Evolutionary conservation across 441 rosid genomes (phyloP).

Genomic region (Gossypium laxum): DNA sequence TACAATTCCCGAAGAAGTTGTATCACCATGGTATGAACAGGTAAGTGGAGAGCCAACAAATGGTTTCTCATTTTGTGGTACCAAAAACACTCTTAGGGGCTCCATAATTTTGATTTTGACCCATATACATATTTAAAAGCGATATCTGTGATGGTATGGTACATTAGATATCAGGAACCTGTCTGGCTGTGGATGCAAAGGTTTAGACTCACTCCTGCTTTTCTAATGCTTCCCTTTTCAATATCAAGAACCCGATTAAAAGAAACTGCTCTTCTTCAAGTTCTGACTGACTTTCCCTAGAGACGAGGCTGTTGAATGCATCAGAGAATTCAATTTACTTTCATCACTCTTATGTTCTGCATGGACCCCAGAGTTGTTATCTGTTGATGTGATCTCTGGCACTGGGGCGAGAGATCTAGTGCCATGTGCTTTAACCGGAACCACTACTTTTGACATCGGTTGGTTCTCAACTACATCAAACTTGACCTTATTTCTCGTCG

Average conservation of each 20-base stretch:
- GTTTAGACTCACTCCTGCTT: conserved; percentile 38
- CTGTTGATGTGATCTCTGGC: conserved; percentile 37
- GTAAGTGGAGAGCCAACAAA: conserved; percentile 29
- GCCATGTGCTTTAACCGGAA: conserved; percentile 61
- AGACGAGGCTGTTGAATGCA: conserved; percentile 32
- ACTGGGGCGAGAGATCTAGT: conserved; percentile 40
- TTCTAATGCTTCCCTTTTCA: conserved; percentile 62
- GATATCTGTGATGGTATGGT: conserved; percentile 23
- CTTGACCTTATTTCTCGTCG: conserved; percentile 42
- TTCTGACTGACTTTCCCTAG: conserved; percentile 45
- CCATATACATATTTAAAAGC: conserved; percentile 28
- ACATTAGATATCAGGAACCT: conserved; percentile 43
- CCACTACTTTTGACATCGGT: conserved; percentile 43
- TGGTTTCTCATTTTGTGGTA: conserved; percentile 47
- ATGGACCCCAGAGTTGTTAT: conserved; percentile 27
- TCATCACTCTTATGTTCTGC: conserved; percentile 19
- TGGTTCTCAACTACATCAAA: conserved; percentile 45
- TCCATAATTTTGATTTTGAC: neutral
- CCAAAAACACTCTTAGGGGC: conserved; percentile 41
- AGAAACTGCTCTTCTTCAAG: conserved; percentile 56
- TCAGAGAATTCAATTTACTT: conserved; percentile 36
- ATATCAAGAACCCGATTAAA: conserved; percentile 49
- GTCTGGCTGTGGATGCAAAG: conserved; percentile 42
- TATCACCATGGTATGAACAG: conserved; percentile 25
- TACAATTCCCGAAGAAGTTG: conserved; percentile 37